phyloP scores from a whole-genome alignment of 805 yeast genomes.

The Yarrowia yakushimensis region DNA sequence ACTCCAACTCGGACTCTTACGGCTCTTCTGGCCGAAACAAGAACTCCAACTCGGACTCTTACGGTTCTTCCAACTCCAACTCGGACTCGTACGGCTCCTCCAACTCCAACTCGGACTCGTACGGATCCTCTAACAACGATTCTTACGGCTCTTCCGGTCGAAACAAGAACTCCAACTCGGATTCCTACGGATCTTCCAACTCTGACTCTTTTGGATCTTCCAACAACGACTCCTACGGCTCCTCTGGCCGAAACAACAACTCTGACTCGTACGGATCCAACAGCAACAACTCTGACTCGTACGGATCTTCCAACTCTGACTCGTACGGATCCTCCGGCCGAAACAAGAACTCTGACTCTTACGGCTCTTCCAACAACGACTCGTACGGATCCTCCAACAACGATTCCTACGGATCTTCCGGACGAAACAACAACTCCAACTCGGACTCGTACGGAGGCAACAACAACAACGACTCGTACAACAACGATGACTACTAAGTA shows the following conservation, averaged over 20 bases:
- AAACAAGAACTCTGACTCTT: slow-evolving; percentile 15
- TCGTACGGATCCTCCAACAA: slow-evolving; percentile 15
- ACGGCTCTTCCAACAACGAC: slow-evolving; percentile 23
- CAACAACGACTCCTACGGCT: slow-evolving; percentile 25
- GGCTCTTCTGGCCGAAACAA: slow-evolving; percentile 12
- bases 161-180: not conserved
- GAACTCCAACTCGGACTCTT: not conserved
- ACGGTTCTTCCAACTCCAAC: slow-evolving; percentile 25
- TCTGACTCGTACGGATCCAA: not conserved
- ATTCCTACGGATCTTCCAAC: slow-evolving; percentile 2
- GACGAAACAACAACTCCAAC: too few relatives aligned
- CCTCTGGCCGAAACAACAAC: too few relatives aligned
- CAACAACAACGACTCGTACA: slow-evolving; percentile 1
- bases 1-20: slow-evolving; percentile 8
- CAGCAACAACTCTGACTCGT: not conserved
- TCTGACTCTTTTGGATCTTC: slow-evolving; percentile 24
- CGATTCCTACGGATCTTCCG: slow-evolving; percentile 21
- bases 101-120: not conserved
- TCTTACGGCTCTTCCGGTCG: slow-evolving; percentile 23
- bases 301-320: slow-evolving; percentile 12
- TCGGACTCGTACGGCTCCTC: slow-evolving; percentile 21
- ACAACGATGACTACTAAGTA: slow-evolving; percentile 6
- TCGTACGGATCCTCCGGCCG: slow-evolving; percentile 5
- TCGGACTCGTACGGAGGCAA: too few relatives aligned
- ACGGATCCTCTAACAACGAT: slow-evolving; percentile 26